These are phyloP conservation scores for Linanthus parryae DNA, from an alignment of 148 eudicot genomes.

Conservation along the genomic window DNA sequence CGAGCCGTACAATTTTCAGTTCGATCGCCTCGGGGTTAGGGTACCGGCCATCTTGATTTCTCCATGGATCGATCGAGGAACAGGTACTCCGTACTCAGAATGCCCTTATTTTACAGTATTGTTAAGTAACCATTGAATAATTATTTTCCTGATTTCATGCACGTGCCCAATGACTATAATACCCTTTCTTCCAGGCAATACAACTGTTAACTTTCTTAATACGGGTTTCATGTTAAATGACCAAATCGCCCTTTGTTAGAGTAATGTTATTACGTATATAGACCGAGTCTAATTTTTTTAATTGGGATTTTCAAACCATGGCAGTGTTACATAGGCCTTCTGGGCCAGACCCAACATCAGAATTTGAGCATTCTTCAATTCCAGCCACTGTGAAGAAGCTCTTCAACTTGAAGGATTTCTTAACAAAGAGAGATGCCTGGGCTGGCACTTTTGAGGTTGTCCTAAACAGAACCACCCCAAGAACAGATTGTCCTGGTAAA, in stretches of 20 bases:
- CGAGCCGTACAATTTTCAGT: constrained; percentile 48
- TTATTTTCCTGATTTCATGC: background rate
- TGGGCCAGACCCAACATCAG: constrained; percentile 59
- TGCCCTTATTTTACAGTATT: background rate
- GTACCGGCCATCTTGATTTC: constrained; percentile 66
- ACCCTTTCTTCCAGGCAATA: too few species aligned
- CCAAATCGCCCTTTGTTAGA: too few species aligned
- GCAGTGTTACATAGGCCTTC: constrained; percentile 74
- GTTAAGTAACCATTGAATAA: background rate
- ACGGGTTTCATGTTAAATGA: too few species aligned
- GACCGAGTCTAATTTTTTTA: too few species aligned
- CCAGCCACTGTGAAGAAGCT: constrained; percentile 82
- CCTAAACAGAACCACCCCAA: constrained; percentile 41
- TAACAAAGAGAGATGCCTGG: constrained; percentile 73
- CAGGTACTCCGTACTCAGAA: constrained; percentile 32
- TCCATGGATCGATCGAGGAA: constrained; percentile 73
- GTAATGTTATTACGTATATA: too few species aligned
- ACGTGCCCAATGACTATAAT: background rate
- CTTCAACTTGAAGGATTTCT: constrained; percentile 61
- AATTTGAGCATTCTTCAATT: constrained; percentile 73
- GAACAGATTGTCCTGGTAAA: constrained; percentile 80
- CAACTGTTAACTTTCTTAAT: too few species aligned
- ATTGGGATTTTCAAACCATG: constrained; percentile 4
- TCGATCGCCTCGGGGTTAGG: constrained; percentile 62
- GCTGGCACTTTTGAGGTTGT: constrained; percentile 73